phyloP scores from a whole-genome alignment of 2,329 filamentous ascomycete species.

The Neonectria hederae region DNA sequence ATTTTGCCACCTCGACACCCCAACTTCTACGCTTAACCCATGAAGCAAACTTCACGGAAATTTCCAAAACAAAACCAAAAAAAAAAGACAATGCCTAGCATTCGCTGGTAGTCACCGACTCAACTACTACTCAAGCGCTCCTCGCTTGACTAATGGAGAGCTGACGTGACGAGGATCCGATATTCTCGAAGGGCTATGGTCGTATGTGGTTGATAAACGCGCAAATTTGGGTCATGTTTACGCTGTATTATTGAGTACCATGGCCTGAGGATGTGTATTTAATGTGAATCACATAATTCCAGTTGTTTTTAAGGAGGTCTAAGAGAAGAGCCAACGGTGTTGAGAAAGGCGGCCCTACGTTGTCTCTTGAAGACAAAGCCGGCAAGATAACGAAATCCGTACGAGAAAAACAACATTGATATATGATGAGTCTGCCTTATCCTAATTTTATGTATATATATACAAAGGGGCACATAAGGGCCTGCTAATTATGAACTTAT shows the following conservation, averaged over 20 bases:
- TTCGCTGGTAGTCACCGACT: slow-evolving; percentile 16
- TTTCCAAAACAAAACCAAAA: not conserved
- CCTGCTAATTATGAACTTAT: not conserved
- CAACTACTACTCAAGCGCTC: slow-evolving; percentile 10
- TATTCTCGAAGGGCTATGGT: slow-evolving; percentile 8
- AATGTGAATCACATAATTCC: no score
- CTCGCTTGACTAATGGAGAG: slow-evolving; percentile 1
- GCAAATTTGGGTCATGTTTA: not conserved
- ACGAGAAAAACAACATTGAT: no score
- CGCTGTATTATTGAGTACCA: not conserved
- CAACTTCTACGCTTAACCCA: not conserved
- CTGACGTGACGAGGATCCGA: slow-evolving; percentile 5
- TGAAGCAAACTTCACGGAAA: not conserved
- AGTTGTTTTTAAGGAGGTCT: no score
- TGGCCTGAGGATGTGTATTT: no score
- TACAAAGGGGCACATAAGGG: no score
- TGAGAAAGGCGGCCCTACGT: no score
- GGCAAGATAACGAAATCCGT: no score
- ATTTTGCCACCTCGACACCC: not conserved
- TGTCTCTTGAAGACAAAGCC: no score
- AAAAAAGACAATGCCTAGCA: slow-evolving; percentile 9
- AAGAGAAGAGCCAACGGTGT: no score
- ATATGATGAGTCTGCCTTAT: no score
- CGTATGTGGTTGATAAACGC: not conserved
- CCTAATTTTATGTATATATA: not conserved